Evolutionary conservation across 2,329 filamentous ascomycete species (phyloP).

Genomic region (Hysterium pulicare): DNA sequence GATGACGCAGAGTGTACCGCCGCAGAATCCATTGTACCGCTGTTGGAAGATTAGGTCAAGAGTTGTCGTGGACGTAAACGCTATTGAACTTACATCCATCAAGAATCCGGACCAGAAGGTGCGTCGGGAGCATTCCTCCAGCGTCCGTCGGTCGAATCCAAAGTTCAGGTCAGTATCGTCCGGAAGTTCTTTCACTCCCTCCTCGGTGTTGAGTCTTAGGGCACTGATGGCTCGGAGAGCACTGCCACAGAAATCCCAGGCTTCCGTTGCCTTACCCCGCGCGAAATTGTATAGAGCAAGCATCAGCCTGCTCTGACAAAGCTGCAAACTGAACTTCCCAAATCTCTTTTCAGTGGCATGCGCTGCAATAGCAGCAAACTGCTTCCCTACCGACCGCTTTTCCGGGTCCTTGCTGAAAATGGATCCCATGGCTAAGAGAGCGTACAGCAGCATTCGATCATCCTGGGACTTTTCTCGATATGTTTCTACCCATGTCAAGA

Average conservation of each 20-base stretch:
- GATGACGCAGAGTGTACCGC: conserved; percentile 52
- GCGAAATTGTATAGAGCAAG: conserved; percentile 65
- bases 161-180: conserved; percentile 54
- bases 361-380: conserved; percentile 55
- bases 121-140: conserved; percentile 64
- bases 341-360: conserved; percentile 54
- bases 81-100: conserved; percentile 55
- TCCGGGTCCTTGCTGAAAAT: conserved; percentile 51
- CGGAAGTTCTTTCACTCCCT: conserved; percentile 39
- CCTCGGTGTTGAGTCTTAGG: conserved; percentile 63
- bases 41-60: conserved; percentile 31
- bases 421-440: conserved; percentile 56
- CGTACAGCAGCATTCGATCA: conserved; percentile 60
- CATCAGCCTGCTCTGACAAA: conserved; percentile 66
- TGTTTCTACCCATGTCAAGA: conserved; percentile 53
- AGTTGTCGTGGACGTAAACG: conserved; percentile 27
- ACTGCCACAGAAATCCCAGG: conserved; percentile 62
- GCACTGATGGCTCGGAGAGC: conserved; percentile 59
- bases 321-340: conserved; percentile 56
- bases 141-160: conserved; percentile 55
- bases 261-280: conserved; percentile 55
- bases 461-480: conserved; percentile 48
- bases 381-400: conserved; percentile 43
- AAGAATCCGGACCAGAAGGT: conserved; percentile 72
- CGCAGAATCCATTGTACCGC: conserved; percentile 59